Conservation (phyloP, 2,329 filamentous ascomycete genomes). For the Didymella arachidicola region DNA sequence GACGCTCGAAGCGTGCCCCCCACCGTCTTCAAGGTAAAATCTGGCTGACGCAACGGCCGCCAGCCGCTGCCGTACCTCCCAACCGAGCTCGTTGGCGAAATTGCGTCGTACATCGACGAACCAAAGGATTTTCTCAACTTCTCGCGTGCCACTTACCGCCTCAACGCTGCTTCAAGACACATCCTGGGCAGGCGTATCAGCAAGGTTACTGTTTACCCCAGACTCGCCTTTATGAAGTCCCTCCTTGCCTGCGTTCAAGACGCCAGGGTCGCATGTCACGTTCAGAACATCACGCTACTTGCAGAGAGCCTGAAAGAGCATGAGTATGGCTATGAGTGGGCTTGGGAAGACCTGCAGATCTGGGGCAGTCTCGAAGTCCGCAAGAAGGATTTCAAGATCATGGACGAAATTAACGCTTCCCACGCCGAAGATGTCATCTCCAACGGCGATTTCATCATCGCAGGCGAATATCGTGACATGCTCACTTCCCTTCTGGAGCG, state of each 20-base stretch:
- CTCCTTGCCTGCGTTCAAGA: neutral
- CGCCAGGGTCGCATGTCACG: neutral
- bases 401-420: slow-evolving; percentile 10
- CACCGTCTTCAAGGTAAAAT: neutral
- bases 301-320: slow-evolving; percentile 19
- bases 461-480: slow-evolving; percentile 25
- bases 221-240: slow-evolving; percentile 8
- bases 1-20: neutral
- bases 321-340: slow-evolving; percentile 25
- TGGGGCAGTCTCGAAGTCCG: neutral
- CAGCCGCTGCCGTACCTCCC: slow-evolving; percentile 12
- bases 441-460: slow-evolving; percentile 19
- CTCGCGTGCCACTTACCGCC: slow-evolving; percentile 6
- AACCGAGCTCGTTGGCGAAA: slow-evolving; percentile 4
- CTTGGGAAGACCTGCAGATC: slow-evolving; percentile 27
- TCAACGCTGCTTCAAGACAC: neutral
- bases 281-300: slow-evolving; percentile 20
- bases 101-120: slow-evolving; percentile 2
- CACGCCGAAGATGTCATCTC: slow-evolving; percentile 12
- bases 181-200: slow-evolving; percentile 3
- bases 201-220: slow-evolving; percentile 14
- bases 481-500: slow-evolving; percentile 17
- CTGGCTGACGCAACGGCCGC: neutral
- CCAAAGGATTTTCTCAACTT: slow-evolving; percentile 15
- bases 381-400: slow-evolving; percentile 13